These are phyloP conservation scores for Carex cristatella DNA, from an alignment of 176 grass and related monocot species.

Conservation along the genomic window DNA sequence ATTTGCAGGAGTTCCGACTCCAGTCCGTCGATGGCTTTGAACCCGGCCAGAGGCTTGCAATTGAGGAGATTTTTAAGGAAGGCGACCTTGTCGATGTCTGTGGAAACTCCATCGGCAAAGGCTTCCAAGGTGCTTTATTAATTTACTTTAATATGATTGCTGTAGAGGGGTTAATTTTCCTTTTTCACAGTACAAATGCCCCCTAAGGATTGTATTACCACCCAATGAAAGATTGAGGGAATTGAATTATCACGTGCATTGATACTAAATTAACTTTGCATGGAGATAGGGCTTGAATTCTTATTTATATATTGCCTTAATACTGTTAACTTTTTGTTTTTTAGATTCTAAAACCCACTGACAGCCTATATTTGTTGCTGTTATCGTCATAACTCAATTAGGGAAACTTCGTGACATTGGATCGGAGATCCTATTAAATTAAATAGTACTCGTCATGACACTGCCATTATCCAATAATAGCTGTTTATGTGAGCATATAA, in stretches of 20 bases:
- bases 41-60: conserved; percentile 58
- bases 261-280: not conserved
- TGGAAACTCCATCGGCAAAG: conserved; percentile 89
- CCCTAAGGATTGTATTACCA: not conserved
- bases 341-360: not conserved
- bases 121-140: conserved; percentile 70
- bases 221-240: not conserved
- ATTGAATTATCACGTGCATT: not conserved
- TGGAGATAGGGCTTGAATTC: not conserved
- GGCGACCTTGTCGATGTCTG: conserved; percentile 86
- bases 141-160: not conserved
- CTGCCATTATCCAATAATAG: not conserved
- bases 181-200: not conserved
- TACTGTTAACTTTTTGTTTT: not conserved
- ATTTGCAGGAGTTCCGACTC: conserved; percentile 92
- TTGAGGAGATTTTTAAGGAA: conserved; percentile 81
- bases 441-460: not conserved
- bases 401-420: not conserved
- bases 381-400: not conserved
- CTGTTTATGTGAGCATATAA: not conserved
- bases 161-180: not conserved
- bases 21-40: conserved; percentile 51
- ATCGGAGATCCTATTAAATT: not conserved
- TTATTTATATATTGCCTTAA: not conserved
- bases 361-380: not conserved